Base-by-base conservation (phyloP, 768 basidiomycete genomes). In the Suillus subluteus region DNA sequence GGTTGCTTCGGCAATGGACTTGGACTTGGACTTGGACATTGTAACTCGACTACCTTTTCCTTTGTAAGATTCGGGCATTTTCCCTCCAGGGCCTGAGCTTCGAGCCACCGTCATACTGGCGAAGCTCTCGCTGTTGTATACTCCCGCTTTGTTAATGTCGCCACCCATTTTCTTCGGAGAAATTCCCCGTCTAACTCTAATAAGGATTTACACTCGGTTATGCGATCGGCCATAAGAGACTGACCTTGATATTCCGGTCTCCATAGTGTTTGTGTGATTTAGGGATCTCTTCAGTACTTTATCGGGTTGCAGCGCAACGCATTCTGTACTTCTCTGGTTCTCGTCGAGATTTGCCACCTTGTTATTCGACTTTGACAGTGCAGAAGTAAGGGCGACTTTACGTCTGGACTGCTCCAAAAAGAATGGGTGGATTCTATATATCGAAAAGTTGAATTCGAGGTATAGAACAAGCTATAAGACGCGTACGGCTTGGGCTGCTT, bases 361-460 rank as follows among this genome's bases (percentile, higher is more conserved):
- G n/a, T 13, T 44, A 37, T 63, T 30, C 13, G 56, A 62, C n/a
- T 37, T 63, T 1, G 32, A 37, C 35, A 30, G 21, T 62, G 62
- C n/a, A 62, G 50, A 56, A 63, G 56, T 56, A 26, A 40, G 13
- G 16, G 64, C 8, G 4, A 43, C 38, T 26, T 38, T 63, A 16
- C 26, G 26, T 9, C 16, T 62, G 58, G 67, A 61, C 40, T 65
- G 44, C 4, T 67, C 66, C 55, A 62, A 61, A 58, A 69, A 68
- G 63, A 70, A 71, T 2, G 77, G 56, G 40, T 68, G 71, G 2
- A 62, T 35, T 65, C 77, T 77, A 65, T 41, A 40, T 18, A 54
- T 6, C 44, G 43, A 63, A 35, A 38, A 32, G 2, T 46, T 58
- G 56, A 43, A 64, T 52, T 67, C 69, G 68, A 68, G 21, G 46